Percentiles rank a stretch among this genome's conserved stretches.
Conservation (phyloP, 495 filamentous ascomycete genomes). For the Penicillium soppii region DNA sequence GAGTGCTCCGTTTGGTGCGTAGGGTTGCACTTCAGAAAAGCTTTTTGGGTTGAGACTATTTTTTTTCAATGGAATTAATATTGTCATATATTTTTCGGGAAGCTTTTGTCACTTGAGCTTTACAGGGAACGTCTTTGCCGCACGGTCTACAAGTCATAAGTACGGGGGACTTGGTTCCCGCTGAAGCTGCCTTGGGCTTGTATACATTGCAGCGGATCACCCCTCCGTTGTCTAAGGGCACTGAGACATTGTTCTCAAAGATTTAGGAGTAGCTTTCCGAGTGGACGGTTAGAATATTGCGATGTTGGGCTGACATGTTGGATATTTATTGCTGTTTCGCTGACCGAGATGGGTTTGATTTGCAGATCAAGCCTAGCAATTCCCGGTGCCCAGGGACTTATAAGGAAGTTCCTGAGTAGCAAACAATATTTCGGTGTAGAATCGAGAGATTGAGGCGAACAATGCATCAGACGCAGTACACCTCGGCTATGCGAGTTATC, state of each 20-base stretch:
- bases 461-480: too few relatives aligned
- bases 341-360: too few relatives aligned
- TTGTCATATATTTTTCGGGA: not conserved
- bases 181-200: not conserved
- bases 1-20: conserved; percentile 44
- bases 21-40: conserved; percentile 45
- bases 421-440: too few relatives aligned
- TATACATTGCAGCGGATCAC: conserved; percentile 9
- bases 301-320: not conserved
- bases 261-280: not conserved
- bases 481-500: too few relatives aligned
- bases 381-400: too few relatives aligned
- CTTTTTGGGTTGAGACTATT: conserved; percentile 38
- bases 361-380: too few relatives aligned
- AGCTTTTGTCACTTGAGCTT: conserved; percentile 19
- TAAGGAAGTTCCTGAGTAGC: too few relatives aligned
- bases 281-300: not conserved
- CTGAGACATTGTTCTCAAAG: not conserved
- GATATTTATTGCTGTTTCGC: too few relatives aligned
- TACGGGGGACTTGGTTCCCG: conserved; percentile 37
- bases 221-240: not conserved
- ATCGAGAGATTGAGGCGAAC: too few relatives aligned
- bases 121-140: conserved; percentile 56
- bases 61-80: not conserved
- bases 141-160: conserved; percentile 59